A percentile compares a stretch with the other conserved stretches of the same genome.
These are phyloP conservation scores for Linum tenue DNA, from an alignment of 345 rosid species.

Conservation along the genomic window DNA sequence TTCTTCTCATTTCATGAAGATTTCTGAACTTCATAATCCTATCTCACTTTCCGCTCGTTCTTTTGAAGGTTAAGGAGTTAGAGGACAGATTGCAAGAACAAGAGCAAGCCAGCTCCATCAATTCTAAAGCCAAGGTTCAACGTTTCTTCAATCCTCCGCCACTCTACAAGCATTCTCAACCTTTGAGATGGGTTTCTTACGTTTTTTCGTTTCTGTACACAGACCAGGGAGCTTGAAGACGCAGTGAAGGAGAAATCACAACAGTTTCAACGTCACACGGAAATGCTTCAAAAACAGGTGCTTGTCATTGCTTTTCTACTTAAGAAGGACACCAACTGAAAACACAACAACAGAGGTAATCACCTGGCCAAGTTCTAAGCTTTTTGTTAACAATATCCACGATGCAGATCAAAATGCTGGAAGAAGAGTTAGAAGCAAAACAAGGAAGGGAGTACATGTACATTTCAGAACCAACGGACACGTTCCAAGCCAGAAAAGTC, in stretches of 20 bases:
- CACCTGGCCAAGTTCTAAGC: neutral
- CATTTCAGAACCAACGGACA: neutral
- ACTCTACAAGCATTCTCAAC: neutral
- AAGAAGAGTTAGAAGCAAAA: neutral
- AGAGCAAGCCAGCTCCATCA: slow-evolving; percentile 45
- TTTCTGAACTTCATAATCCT: neutral
- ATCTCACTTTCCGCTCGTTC: neutral
- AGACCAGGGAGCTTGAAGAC: slow-evolving; percentile 68
- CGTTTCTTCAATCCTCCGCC: neutral
- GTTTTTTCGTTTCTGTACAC: slow-evolving; percentile 18
- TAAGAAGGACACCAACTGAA: neutral
- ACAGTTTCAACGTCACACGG: slow-evolving; percentile 41
- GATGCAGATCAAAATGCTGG: neutral
- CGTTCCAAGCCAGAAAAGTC: neutral
- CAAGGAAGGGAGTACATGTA: neutral
- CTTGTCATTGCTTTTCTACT: neutral
- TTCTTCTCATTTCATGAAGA: slow-evolving; percentile 15
- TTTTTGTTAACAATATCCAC: neutral
- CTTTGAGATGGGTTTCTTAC: neutral
- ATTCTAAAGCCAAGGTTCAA: slow-evolving; percentile 51
- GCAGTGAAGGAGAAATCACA: slow-evolving; percentile 51
- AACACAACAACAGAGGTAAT: neutral
- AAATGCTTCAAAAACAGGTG: slow-evolving; percentile 54
- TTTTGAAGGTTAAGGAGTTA: slow-evolving; percentile 59
- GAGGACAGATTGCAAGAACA: slow-evolving; percentile 56